Evolutionary conservation across 371 early-diverging fungal genomes (phyloP).

Genomic region (Syncephalis fuscata): DNA sequence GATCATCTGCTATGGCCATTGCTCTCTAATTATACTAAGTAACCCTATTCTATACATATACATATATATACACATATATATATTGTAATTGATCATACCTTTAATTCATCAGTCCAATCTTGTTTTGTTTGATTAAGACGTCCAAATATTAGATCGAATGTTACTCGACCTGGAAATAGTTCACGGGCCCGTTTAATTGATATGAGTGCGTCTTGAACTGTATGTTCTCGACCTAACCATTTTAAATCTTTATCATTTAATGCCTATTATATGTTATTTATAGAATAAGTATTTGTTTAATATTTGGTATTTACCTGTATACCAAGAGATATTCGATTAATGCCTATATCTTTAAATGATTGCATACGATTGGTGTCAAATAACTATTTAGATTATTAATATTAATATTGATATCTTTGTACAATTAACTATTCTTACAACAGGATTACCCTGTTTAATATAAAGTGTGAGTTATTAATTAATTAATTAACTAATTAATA

Average conservation of each 20-base stretch:
- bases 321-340: constrained; percentile 59
- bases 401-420: background rate
- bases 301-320: constrained; percentile 19
- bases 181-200: constrained; percentile 22
- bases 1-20: constrained; percentile 25
- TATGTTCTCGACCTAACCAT: constrained; percentile 47
- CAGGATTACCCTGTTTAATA: background rate
- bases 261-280: constrained; percentile 9
- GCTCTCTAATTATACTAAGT: constrained; percentile 6
- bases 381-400: too few species aligned
- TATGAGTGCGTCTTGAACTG: constrained; percentile 24
- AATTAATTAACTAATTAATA: background rate
- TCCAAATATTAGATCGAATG: constrained; percentile 65
- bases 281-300: background rate
- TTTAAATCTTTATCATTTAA: constrained; percentile 29
- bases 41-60: background rate
- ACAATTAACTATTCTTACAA: background rate
- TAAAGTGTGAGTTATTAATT: too few species aligned
- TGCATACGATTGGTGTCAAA: constrained; percentile 17
- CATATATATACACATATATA: too few species aligned
- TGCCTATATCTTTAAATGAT: constrained; percentile 28
- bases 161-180: constrained; percentile 34
- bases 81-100: too few species aligned
- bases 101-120: constrained; percentile 39
- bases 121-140: constrained; percentile 35